Base-by-base conservation (phyloP, 2,329 filamentous ascomycete species). In the Aaosphaeria pasadenensis region DNA sequence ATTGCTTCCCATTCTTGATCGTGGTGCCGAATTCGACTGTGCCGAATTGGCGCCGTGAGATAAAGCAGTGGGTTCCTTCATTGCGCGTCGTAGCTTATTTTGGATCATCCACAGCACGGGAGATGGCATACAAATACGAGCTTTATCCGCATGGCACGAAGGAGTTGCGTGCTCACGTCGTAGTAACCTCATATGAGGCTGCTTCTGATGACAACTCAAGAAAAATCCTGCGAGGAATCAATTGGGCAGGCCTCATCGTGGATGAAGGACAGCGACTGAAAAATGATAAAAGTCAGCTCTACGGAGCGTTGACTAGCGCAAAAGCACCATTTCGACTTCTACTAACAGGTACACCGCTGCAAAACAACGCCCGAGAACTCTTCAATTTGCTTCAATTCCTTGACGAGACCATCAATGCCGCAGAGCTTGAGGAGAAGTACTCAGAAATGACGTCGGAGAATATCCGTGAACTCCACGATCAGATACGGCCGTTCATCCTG, bases 381-480 rank as follows among this genome's bases (percentile, higher is more conserved):
- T 97, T 97, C 75, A 99, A 96, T 63, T 77, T 99, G n/a, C 74
- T 99, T 4, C 92, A 97, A 56, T 99, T 99, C 68, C 80, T 96
- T 39, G 91, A 99, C 62, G 80, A 84, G 5, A 76, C 74, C 1
- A 81, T 83, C 48, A 72, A 91, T 57, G 91, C 94, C 0, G 82
- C 82, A 32, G 72, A 80, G 17, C 75, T 97, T 2, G 92, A 97
- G 59, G 76, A 81, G 47, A 75, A 89, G 59, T 97, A 89, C 62
- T 76, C 77, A 5, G 83, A 88, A n/a, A 77, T 97, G 43, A 91
- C 88, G 6, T 85, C 87, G 43, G 87, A 95, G 30, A 96, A 91
- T 49, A 79, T 97, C 7, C 81, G 82, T 0, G 79, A 89, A 66
- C 76, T 99, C 1, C 94, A 97, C 60, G 82, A 87, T 2, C 80